Conservation (phyloP, 768 basidiomycete genomes). For the Pulveroboletus ravenelii region DNA sequence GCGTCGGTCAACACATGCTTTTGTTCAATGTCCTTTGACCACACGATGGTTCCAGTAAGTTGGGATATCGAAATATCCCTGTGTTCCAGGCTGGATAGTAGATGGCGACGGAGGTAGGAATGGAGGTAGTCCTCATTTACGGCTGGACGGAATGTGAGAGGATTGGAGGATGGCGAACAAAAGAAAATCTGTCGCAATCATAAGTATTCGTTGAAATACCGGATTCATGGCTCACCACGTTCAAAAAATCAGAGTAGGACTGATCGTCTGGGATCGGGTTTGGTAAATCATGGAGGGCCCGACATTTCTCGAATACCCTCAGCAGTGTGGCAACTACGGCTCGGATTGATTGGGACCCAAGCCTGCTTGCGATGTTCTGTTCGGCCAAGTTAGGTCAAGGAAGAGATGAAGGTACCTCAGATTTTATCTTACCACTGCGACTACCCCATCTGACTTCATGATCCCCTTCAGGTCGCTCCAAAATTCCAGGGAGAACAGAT, state of each 20-base stretch:
- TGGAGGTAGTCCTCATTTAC: constrained; percentile 57
- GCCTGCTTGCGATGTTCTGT: constrained; percentile 81
- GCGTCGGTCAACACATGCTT: constrained; percentile 58
- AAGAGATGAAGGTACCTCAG: neutral
- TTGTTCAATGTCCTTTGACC: constrained; percentile 32
- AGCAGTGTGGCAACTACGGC: constrained; percentile 69
- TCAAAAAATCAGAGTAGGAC: constrained; percentile 52
- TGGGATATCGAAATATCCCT: constrained; percentile 51
- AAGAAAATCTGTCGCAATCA: constrained; percentile 62
- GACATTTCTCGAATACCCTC: constrained; percentile 69
- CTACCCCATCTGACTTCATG: constrained; percentile 65
- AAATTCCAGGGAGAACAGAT: constrained; percentile 81
- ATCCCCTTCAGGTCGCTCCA: constrained; percentile 66
- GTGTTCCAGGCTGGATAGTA: constrained; percentile 47
- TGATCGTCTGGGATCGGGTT: constrained; percentile 42
- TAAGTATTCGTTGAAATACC: constrained; percentile 5
- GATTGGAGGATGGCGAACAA: constrained; percentile 56
- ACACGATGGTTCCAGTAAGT: constrained; percentile 28
- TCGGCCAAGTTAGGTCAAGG: constrained; percentile 1
- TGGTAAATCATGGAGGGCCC: constrained; percentile 74
- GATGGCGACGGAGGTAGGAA: constrained; percentile 58
- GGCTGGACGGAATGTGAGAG: constrained; percentile 57
- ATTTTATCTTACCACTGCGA: constrained; percentile 65
- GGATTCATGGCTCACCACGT: constrained; percentile 52
- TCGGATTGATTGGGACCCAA: constrained; percentile 56